phyloP scores from a whole-genome alignment of 2,329 filamentous ascomycete species.

The Botryosphaeria dothidea region DNA sequence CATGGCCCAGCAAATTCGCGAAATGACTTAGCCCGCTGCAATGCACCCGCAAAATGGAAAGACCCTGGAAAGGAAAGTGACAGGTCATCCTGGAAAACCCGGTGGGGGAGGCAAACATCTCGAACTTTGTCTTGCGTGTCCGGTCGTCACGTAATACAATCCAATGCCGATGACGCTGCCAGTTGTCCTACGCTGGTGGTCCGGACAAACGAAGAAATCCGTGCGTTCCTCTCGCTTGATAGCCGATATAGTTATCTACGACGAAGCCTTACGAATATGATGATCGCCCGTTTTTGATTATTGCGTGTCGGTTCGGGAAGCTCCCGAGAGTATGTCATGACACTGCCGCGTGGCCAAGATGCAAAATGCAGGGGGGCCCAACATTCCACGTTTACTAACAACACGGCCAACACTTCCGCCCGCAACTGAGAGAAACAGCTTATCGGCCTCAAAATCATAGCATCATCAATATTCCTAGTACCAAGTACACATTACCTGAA shows the following conservation, averaged over 20 bases:
- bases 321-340: neutral
- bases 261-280: constrained; percentile 2
- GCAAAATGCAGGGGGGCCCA: neutral
- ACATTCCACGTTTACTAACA: neutral
- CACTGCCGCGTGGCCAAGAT: neutral
- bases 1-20: neutral
- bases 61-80: neutral
- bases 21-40: neutral
- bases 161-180: neutral
- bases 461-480: too few relatives aligned
- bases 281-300: neutral
- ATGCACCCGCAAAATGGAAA: neutral
- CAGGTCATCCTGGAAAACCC: neutral
- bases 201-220: neutral
- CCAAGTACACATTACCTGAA: neutral
- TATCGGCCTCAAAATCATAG: too few relatives aligned
- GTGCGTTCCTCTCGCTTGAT: constrained; percentile 9
- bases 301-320: neutral
- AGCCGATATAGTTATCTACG: constrained; percentile 1
- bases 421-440: neutral
- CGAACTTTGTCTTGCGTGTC: neutral
- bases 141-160: neutral
- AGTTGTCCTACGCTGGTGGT: neutral
- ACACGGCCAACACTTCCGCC: neutral
- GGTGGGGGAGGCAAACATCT: neutral